Evolutionary conservation across 129 eudicot genomes (phyloP), one percentile per base, ranked within the genome.

Genomic region (Lactuca sativa): DNA sequence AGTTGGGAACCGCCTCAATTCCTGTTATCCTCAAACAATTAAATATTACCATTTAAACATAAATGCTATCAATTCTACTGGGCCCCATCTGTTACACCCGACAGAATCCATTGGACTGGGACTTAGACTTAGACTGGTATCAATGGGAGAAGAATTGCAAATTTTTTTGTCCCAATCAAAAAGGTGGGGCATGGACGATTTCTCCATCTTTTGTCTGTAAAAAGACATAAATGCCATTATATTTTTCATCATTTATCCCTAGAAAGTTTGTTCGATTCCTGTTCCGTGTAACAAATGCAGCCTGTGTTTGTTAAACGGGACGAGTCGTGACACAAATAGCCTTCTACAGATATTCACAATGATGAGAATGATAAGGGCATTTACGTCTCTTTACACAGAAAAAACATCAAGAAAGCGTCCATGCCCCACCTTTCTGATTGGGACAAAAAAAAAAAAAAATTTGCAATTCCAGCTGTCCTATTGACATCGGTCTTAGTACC

Each of bases 1-100:
- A 52, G 85, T 76, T 8, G 89, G 92, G 56, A 81, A 86, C 11
- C 88, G 85, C 64, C 77, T 81, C 70, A 86, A 76, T 61, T 81
- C 92, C 89, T 86, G 82, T 74, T 64, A 77, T 18, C 59, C 10
- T 43, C 18, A 55, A 17, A 21, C 1, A 34, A 36, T 55, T 56
- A 16, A 12, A 4, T 53, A 59, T 32, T 53, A 59, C 40, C 25
- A 18, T 59, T 40, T 10, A 14, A 54, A 56, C 37, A 66, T 21
- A 7, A 43, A 12, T 4, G 6, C 5, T 36, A 40, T 11, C 0
- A 3, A 47, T 47, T 47, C 5, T 10, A 47, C 12, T 47, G 15
- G 15, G 52, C 52, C 15, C n/a, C 52, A 3, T 47, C 12, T 47
- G n/a, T 47, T 47, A 47, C 49, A 43, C 2, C 0, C 1, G 3